These are phyloP conservation scores for Effrenium voratum DNA, from an alignment of 73 alveolate genomes.

Conservation along the genomic window DNA sequence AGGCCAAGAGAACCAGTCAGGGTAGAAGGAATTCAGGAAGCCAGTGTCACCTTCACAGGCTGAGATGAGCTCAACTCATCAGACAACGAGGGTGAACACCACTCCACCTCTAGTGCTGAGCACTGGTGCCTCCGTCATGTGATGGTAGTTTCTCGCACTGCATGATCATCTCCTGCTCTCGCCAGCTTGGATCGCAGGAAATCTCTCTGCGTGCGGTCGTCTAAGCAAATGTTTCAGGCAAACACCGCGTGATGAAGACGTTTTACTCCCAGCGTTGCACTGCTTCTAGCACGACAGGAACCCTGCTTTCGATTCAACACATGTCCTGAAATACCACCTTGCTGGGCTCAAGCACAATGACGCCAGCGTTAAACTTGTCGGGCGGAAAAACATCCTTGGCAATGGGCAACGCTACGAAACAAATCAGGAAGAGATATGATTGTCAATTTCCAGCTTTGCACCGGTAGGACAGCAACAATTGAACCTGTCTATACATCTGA, in stretches of 20 bases:
- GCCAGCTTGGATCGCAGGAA: not conserved
- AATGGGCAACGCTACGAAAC: not conserved
- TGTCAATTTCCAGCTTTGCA: not conserved
- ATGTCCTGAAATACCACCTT: slow-evolving; percentile 41
- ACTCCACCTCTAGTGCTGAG: no score
- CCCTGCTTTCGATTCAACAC: no score
- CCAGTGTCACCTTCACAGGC: slow-evolving; percentile 96
- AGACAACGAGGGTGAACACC: no score
- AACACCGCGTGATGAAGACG: not conserved
- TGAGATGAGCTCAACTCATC: no score
- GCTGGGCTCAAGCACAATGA: slow-evolving; percentile 95
- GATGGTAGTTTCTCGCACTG: slow-evolving; percentile 3
- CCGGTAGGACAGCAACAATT: not conserved
- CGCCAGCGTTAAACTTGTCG: slow-evolving; percentile 96
- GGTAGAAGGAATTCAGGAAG: slow-evolving; percentile 95
- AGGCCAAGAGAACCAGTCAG: slow-evolving; percentile 94
- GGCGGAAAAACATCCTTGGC: slow-evolving; percentile 96
- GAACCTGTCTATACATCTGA: not conserved
- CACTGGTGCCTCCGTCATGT: slow-evolving; percentile 62
- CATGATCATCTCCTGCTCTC: slow-evolving; percentile 51
- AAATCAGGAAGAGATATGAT: not conserved
- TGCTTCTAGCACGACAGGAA: slow-evolving; percentile 72
- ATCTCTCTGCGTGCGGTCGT: not conserved
- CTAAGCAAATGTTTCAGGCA: not conserved
- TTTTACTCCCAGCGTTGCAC: not conserved